Evolutionary conservation across 1,284 basidiomycete genomes (phyloP).

Genomic region (Ganoderma lingzhi): DNA sequence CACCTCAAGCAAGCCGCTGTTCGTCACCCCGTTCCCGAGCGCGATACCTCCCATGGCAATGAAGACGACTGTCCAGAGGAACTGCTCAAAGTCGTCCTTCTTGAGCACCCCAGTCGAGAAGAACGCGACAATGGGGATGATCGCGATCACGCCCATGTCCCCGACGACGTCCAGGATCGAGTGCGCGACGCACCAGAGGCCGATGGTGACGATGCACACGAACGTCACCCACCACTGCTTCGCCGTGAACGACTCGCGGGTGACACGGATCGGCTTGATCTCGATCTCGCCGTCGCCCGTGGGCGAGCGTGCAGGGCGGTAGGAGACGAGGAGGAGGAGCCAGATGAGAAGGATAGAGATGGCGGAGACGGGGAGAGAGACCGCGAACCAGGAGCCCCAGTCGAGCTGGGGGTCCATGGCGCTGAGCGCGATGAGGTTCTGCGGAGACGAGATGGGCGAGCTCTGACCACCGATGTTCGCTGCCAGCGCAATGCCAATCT

Average conservation of each 20-base stretch:
- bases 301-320: constrained; percentile 73
- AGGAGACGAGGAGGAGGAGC: constrained; percentile 88
- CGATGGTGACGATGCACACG: constrained; percentile 90
- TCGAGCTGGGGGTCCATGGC: constrained; percentile 90
- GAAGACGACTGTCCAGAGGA: constrained; percentile 94
- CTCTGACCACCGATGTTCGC: constrained; percentile 99
- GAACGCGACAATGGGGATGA: constrained; percentile 93
- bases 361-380: constrained; percentile 90
- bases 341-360: constrained; percentile 92
- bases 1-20: constrained; percentile 87
- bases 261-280: constrained; percentile 85
- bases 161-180: constrained; percentile 83
- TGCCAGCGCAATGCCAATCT: constrained; percentile 96
- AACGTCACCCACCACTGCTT: constrained; percentile 94
- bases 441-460: constrained; percentile 95
- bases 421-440: constrained; percentile 94
- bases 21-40: constrained; percentile 92
- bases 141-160: constrained; percentile 98
- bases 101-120: constrained; percentile 95
- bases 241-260: constrained; percentile 79
- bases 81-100: constrained; percentile 97
- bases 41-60: constrained; percentile 99
- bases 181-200: constrained; percentile 92
- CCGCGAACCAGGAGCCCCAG: constrained; percentile 95
- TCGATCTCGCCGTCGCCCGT: constrained; percentile 83